Percentiles rank a stretch among this genome's conserved stretches.
These are phyloP conservation scores for Sphaerulina musiva DNA, from an alignment of 2,329 filamentous ascomycete genomes.

Conservation along the genomic window DNA sequence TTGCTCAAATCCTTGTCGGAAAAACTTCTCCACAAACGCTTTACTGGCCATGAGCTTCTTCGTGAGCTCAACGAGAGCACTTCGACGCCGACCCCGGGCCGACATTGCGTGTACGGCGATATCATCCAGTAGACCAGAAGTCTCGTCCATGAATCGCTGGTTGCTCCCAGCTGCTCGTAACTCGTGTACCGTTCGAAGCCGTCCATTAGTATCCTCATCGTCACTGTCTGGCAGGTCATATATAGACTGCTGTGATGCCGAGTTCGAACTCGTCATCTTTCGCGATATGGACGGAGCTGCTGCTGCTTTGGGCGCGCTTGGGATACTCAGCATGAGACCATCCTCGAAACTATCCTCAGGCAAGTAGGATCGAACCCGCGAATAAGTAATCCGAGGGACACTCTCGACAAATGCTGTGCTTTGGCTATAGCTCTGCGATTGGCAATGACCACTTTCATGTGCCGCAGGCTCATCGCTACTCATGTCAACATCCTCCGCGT, in stretches of 20 bases:
- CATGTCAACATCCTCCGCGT: constrained; percentile 19
- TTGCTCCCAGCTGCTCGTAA: constrained; percentile 54
- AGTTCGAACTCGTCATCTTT: constrained; percentile 9
- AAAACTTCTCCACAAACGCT: constrained; percentile 61
- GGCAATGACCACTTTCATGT: constrained; percentile 2
- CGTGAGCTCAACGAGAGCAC: constrained; percentile 51
- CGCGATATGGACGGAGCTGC: constrained; percentile 7
- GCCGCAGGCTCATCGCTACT: constrained; percentile 9
- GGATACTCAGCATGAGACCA: constrained; percentile 29
- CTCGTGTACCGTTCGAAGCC: constrained; percentile 55
- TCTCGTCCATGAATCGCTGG: constrained; percentile 50
- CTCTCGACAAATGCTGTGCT: constrained; percentile 10
- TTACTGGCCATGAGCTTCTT: constrained; percentile 49
- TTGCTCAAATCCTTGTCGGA: constrained; percentile 65
- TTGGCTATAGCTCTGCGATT: constrained; percentile 17
- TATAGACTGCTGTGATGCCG: constrained; percentile 25
- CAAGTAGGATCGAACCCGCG: constrained; percentile 53
- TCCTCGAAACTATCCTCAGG: constrained; percentile 45
- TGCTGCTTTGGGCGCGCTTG: constrained; percentile 26
- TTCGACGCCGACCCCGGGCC: constrained; percentile 45
- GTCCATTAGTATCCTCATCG: constrained; percentile 37
- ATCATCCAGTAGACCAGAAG: constrained; percentile 54
- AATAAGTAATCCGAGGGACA: constrained; percentile 50
- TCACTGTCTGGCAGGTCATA: constrained; percentile 43
- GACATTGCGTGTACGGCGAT: constrained; percentile 43